Conservation (phyloP, 2,329 filamentous ascomycete species). For the Ophiosphaerella narmari region DNA sequence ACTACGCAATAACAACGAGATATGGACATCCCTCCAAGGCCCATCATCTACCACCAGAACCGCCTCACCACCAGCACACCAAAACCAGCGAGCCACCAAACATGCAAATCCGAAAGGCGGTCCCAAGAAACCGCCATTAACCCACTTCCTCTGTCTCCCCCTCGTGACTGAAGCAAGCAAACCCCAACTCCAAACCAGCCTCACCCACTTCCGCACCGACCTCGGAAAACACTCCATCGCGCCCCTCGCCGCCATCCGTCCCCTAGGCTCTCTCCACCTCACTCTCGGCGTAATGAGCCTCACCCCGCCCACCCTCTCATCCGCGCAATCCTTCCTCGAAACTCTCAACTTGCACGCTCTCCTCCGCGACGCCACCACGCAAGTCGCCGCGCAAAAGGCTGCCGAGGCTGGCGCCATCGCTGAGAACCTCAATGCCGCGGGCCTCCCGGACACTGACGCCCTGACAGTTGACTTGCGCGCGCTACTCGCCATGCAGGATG, state of each 20-base stretch:
- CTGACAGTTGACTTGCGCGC: constrained; percentile 53
- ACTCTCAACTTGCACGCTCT: constrained; percentile 49
- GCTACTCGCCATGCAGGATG: constrained; percentile 65
- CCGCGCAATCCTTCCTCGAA: constrained; percentile 49
- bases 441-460: constrained; percentile 23
- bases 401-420: constrained; percentile 27
- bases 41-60: constrained; percentile 10
- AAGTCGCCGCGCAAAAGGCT: constrained; percentile 14
- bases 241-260: constrained; percentile 71
- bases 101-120: constrained; percentile 12
- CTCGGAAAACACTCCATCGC: constrained; percentile 53
- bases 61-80: constrained; percentile 14
- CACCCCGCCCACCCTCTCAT: constrained; percentile 53
- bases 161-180: constrained; percentile 66
- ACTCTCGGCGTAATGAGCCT: constrained; percentile 88
- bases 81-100: constrained; percentile 12
- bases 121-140: constrained; percentile 56
- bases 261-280: constrained; percentile 79
- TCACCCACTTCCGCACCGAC: constrained; percentile 64
- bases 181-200: constrained; percentile 66
- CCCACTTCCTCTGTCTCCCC: constrained; percentile 78
- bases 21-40: constrained; percentile 29
- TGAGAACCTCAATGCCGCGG: constrained; percentile 34
- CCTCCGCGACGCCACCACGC: constrained; percentile 23
- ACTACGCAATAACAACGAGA: constrained; percentile 30